Evolutionary conservation across 108 stramenopile species (phyloP).

Genomic region (Nannochloropsis oceanica): DNA sequence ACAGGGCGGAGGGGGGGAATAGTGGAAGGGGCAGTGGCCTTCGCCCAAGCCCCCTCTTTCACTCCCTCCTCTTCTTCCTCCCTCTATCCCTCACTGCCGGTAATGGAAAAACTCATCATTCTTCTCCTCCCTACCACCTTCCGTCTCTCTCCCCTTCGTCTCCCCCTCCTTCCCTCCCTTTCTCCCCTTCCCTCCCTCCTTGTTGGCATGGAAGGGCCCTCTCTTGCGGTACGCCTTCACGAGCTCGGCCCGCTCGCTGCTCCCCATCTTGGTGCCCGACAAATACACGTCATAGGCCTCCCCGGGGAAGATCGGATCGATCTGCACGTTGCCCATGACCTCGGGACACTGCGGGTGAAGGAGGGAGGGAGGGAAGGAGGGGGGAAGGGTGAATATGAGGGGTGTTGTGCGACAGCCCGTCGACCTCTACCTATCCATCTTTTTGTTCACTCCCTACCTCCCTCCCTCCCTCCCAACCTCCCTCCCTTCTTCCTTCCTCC

Average conservation of each 20-base stretch:
- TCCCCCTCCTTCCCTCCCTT: not conserved
- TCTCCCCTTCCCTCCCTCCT: not conserved
- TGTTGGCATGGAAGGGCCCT: not conserved
- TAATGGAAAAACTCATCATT: not conserved
- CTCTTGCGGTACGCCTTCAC: no score
- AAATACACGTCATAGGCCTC: not conserved
- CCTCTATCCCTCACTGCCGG: not conserved
- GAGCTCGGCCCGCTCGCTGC: no score
- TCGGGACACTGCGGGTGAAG: no score
- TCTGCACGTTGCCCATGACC: not conserved
- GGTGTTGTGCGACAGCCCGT: no score
- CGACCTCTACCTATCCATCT: no score
- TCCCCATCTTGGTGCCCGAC: not conserved
- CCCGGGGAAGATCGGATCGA: not conserved
- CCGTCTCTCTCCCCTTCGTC: not conserved
- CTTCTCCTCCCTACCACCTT: not conserved
- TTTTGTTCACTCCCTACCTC: no score
- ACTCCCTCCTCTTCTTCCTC: not conserved
- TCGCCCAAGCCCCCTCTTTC: not conserved
- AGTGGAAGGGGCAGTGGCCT: not conserved
- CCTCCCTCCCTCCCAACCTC: not conserved
- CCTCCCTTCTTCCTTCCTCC: not conserved
- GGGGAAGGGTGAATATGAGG: no score
- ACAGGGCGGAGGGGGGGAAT: not conserved
- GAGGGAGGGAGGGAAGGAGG: no score